Base-by-base conservation (phyloP, 257 asterid species). In the Linderniella brevidens region DNA sequence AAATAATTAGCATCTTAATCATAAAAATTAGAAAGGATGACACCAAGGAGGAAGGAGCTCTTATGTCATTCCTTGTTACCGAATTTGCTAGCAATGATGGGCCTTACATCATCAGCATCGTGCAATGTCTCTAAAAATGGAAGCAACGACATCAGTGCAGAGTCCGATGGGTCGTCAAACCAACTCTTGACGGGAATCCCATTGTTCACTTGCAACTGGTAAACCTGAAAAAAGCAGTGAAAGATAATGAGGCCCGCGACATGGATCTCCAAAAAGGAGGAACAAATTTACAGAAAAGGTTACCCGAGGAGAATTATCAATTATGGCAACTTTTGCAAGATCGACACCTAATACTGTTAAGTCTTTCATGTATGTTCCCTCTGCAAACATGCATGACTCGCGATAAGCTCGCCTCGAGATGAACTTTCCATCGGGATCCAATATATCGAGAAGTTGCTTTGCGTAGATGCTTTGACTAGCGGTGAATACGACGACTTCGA, bases 21-120 rank as follows among this genome's bases (percentile, higher is more conserved):
- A n/a, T n/a, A n/a, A n/a, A n/a, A n/a, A n/a, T n/a, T n/a, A n/a
- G n/a, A n/a, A n/a, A n/a, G n/a, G n/a, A n/a, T n/a, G n/a, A n/a
- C n/a, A n/a, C n/a, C n/a, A n/a, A n/a, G n/a, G n/a, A n/a, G n/a
- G n/a, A n/a, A n/a, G n/a, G n/a, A n/a, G n/a, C n/a, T n/a, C n/a
- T n/a, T n/a, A n/a, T n/a, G n/a, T 87, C 72, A 81, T 70, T 85
- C 98, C 92, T 79, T 68, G 94, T 88, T 84, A 85, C 94, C 94
- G 56, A 84, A 88, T 78, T 66, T 78, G 80, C 69, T 72, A 54
- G 98, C 94, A 69, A 88, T 80, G 76, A 85, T 55, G 53, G 96
- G 98, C 18, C 96, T 93, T 15, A 88, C 97, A 57, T 88, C 98
- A 54, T 88, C 92, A 48, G 78, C 86, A 60, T 64, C 77, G 60